Base-by-base conservation (phyloP, 179 eudicot genomes). In the Amaranthus tricolor region DNA sequence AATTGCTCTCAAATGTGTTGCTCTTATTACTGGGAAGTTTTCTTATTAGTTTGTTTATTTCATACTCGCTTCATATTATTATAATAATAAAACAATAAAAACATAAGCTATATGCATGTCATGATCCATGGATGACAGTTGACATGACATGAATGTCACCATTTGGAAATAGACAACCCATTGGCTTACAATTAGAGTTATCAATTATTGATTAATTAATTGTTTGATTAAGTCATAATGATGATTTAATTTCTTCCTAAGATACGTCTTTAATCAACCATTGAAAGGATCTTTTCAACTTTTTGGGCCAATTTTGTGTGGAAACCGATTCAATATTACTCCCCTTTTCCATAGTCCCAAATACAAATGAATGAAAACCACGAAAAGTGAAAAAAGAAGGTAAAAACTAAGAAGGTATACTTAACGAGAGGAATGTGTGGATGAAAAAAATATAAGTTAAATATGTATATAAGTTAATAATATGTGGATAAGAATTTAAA, bases 141-240 rank as follows among this genome's bases (percentile, higher is more conserved):
- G 71, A 67, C 71, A 67, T 72, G 85, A 82, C 83, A 74, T 77
- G 81, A 84, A 84, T 79, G 81, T 75, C 75, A 82, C 81, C 85
- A 71, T 80, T 79, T 40, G 19, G 78, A 82, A 84, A 70, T 74
- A 12, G 71, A 79, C 79, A 67, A 49, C 24, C 71, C 10, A 21
- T 5, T 40, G 48, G 2, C 49, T 6, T 40, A 63, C 21, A 31
- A 2, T 13, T 5, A 62, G 40, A 31, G 40, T 31, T 2, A 31
- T 12, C 45, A 31, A 62, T 24, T 6, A 31, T 63, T 6, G 17
- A 12, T 7, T 62, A 20, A 43, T 62, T 20, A 31, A 62, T 62
- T 62, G 48, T 40, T 62, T 63, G 67, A 63, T 63, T 63, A 6
- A 63, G 50, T 43, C 15, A 63, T 63, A 49, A 63, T 31, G 17